These are phyloP conservation scores for Acacia pycnantha DNA, from an alignment of 331 rosid genomes.

Conservation along the genomic window DNA sequence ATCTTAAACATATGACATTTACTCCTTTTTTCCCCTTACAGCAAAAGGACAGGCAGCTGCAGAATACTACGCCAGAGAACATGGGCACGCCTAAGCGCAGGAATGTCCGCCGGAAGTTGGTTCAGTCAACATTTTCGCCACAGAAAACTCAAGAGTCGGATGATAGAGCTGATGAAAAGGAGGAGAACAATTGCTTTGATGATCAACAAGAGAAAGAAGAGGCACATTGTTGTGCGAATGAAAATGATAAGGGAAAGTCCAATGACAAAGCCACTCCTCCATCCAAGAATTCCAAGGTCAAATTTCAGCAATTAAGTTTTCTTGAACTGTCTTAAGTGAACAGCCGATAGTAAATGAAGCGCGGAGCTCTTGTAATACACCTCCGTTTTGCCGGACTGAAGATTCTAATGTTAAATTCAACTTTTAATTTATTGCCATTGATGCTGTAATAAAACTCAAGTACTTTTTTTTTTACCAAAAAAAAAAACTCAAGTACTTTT, in stretches of 20 bases:
- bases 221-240: conserved; percentile 37
- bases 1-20: neutral
- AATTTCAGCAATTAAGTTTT: neutral
- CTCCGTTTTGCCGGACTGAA: conserved; percentile 13
- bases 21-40: neutral
- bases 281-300: conserved; percentile 49
- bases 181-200: conserved; percentile 24
- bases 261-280: conserved; percentile 45
- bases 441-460: neutral
- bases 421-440: neutral
- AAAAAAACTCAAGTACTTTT: neutral
- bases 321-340: neutral
- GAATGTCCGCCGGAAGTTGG: conserved; percentile 55
- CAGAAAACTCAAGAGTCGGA: conserved; percentile 38
- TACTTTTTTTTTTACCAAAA: no score
- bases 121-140: conserved; percentile 58
- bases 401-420: conserved; percentile 2
- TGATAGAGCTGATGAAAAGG: conserved; percentile 34
- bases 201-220: conserved; percentile 25
- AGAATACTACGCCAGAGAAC: conserved; percentile 41
- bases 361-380: neutral
- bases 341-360: neutral
- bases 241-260: conserved; percentile 43
- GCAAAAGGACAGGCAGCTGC: conserved; percentile 36
- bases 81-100: conserved; percentile 32